A percentile compares a stretch with the other conserved stretches of the same genome.
These are phyloP conservation scores for Dispira simplex DNA, from an alignment of 192 early-diverging fungal genomes.

Conservation along the genomic window DNA sequence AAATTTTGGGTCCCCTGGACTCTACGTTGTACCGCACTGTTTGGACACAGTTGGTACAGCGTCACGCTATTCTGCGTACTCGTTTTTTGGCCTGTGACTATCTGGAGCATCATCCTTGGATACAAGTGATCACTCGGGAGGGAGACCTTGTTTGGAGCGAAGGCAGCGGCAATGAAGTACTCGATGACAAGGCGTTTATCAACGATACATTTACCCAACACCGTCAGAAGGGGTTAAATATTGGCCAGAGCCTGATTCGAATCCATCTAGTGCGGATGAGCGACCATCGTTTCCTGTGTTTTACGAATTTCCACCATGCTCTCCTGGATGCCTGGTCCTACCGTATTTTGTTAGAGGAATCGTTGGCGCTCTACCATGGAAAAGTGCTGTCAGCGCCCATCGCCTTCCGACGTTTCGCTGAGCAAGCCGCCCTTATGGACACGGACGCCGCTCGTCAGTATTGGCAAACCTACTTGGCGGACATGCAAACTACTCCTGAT, in stretches of 20 bases:
- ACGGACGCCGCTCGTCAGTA: neutral
- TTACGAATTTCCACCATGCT: conserved; percentile 5
- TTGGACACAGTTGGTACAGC: neutral
- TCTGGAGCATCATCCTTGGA: neutral
- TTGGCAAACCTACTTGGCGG: neutral
- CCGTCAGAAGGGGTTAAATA: neutral
- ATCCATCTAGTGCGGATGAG: neutral
- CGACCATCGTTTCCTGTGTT: neutral
- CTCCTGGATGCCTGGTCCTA: conserved; percentile 9
- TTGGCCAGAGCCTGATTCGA: neutral
- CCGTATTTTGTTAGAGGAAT: neutral
- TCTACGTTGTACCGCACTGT: neutral
- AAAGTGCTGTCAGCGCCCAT: neutral
- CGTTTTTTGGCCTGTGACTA: neutral
- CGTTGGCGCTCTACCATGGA: neutral
- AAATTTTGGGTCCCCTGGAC: neutral
- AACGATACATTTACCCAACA: neutral
- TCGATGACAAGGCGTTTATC: neutral
- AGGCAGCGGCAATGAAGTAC: neutral
- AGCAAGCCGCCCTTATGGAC: too few species aligned
- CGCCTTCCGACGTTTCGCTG: neutral
- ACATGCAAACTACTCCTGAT: neutral
- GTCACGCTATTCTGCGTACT: conserved; percentile 4
- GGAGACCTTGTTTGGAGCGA: neutral
- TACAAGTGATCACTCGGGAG: neutral